Evolutionary conservation across 257 asterid species (phyloP).

Genomic region (Solanum bukasovii): DNA sequence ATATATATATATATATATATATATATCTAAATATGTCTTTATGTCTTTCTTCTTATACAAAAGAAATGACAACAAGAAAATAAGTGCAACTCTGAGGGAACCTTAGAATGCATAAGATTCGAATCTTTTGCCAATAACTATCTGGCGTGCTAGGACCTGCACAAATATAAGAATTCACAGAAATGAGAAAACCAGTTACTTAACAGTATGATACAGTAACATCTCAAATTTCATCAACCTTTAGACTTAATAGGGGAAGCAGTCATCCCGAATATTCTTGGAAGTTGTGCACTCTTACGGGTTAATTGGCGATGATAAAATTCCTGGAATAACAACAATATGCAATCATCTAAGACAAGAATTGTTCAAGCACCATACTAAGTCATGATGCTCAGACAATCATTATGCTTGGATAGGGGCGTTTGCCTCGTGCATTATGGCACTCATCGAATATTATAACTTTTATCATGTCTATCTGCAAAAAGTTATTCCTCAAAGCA

Average conservation of each 20-base stretch:
- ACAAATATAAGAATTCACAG: conserved; percentile 7
- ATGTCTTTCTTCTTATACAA: no score
- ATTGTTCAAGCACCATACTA: neutral
- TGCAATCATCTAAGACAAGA: neutral
- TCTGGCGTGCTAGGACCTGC: conserved; percentile 32
- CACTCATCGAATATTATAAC: conserved; percentile 83
- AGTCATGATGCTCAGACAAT: neutral
- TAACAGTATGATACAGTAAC: neutral
- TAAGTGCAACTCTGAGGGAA: neutral
- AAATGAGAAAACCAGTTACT: neutral
- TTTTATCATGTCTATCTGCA: conserved; percentile 47
- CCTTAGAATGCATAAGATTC: conserved; percentile 84
- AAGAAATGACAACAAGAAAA: neutral
- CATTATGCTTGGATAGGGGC: conserved; percentile 65
- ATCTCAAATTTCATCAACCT: conserved; percentile 24
- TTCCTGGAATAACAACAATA: conserved; percentile 53
- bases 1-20: neutral
- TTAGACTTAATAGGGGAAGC: conserved; percentile 92
- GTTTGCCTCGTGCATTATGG: conserved; percentile 68
- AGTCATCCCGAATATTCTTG: conserved; percentile 89
- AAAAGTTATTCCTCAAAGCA: conserved; percentile 57
- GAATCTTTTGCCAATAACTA: conserved; percentile 42
- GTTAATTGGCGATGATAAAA: conserved; percentile 41
- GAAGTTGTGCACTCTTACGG: conserved; percentile 24
- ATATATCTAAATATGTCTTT: neutral